phyloP scores from a whole-genome alignment of 2,329 filamentous ascomycete species.

The Pleurostoma richardsiae region DNA sequence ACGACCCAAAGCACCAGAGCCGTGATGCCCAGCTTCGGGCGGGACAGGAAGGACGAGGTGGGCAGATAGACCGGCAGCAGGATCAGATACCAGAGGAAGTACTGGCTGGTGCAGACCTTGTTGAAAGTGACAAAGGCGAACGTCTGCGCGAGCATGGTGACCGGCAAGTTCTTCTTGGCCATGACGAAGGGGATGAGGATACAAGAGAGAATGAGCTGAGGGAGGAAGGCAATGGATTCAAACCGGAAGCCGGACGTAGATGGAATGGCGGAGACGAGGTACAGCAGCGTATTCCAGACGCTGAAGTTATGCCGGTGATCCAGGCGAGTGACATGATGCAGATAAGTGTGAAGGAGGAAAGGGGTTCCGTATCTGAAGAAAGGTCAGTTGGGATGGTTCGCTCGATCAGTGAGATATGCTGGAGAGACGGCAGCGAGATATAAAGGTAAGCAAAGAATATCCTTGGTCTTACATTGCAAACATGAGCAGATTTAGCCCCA shows the following conservation, averaged over 20 bases:
- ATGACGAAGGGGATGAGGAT: slow-evolving; percentile 65
- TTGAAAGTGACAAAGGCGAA: slow-evolving; percentile 98
- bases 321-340: slow-evolving; percentile 87
- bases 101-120: slow-evolving; percentile 99
- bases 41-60: slow-evolving; percentile 63
- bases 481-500: slow-evolving; percentile 72
- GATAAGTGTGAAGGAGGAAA: slow-evolving; percentile 85
- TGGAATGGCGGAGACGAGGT: slow-evolving; percentile 68
- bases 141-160: slow-evolving; percentile 88
- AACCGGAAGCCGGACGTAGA: slow-evolving; percentile 39
- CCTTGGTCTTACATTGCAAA: slow-evolving; percentile 56
- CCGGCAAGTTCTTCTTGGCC: slow-evolving; percentile 75
- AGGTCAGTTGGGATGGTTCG: slow-evolving; percentile 4
- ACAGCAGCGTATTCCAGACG: slow-evolving; percentile 87
- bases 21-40: slow-evolving; percentile 54
- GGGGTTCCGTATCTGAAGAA: slow-evolving; percentile 64
- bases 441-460: slow-evolving; percentile 2
- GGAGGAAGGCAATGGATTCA: slow-evolving; percentile 82
- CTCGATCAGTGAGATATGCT: background rate
- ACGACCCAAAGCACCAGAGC: slow-evolving; percentile 70
- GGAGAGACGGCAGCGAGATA: slow-evolving; percentile 4
- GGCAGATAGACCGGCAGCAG: slow-evolving; percentile 91
- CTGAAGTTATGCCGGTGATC: slow-evolving; percentile 99
- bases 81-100: slow-evolving; percentile 97
- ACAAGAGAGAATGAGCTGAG: slow-evolving; percentile 77